phyloP scores from a whole-genome alignment of 768 basidiomycete species.

The Asterophora lycoperdoides region DNA sequence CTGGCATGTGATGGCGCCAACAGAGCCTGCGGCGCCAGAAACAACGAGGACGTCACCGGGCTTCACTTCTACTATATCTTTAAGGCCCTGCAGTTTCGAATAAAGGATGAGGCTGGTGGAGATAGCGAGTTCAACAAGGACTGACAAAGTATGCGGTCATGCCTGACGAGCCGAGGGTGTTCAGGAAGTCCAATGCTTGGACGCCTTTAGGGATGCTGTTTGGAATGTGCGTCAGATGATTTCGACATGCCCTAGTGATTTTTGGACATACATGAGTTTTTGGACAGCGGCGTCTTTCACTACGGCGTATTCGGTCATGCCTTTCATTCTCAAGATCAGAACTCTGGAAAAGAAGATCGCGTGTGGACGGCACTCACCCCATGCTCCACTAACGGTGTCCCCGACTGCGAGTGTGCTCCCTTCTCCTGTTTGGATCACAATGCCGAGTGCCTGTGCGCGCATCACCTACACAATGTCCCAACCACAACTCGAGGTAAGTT shows the following conservation, averaged over 20 bases:
- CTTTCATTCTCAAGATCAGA: conserved; percentile 29
- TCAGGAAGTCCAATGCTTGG: conserved; percentile 72
- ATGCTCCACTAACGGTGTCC: conserved; percentile 59
- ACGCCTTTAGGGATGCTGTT: conserved; percentile 55
- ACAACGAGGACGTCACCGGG: conserved; percentile 80
- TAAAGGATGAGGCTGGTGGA: neutral
- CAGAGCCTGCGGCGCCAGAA: conserved; percentile 89
- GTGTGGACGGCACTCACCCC: conserved; percentile 42
- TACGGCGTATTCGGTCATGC: conserved; percentile 76
- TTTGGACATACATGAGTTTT: conserved; percentile 53
- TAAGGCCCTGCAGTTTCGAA: conserved; percentile 55
- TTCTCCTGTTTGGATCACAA: conserved; percentile 55
- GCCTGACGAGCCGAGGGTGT: conserved; percentile 72
- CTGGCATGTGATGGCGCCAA: conserved; percentile 81
- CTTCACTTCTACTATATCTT: conserved; percentile 77
- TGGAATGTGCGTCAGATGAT: neutral
- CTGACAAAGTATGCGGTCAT: conserved; percentile 88
- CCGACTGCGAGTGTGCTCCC: conserved; percentile 57
- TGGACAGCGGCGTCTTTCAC: conserved; percentile 47
- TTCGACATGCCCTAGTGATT: neutral
- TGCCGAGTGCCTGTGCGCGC: conserved; percentile 65
- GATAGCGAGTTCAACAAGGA: neutral
- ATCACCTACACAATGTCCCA: conserved; percentile 43
- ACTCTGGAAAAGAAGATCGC: neutral
- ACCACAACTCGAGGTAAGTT: neutral